A percentile compares a stretch with the other conserved stretches of the same genome.
Conservation (phyloP, 1,284 basidiomycete species). For the Rhodotorula sp. region DNA sequence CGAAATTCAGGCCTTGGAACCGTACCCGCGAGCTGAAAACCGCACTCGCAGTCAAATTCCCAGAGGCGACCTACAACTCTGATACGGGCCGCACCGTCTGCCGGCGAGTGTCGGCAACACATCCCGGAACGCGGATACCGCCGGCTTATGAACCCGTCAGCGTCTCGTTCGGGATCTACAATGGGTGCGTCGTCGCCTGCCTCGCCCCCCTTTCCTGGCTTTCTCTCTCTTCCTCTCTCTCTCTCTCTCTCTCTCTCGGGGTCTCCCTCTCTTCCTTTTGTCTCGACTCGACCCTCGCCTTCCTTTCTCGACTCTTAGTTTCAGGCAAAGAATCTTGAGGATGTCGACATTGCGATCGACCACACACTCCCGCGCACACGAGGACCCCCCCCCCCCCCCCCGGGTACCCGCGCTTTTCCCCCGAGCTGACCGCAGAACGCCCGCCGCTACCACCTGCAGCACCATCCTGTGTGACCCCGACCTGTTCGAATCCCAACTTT, state of each 20-base stretch:
- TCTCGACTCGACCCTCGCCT: too few species aligned
- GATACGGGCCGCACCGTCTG: conserved; percentile 23
- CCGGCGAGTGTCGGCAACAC: conserved; percentile 14
- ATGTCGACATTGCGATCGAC: too few species aligned
- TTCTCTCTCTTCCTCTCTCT: too few species aligned
- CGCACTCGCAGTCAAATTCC: conserved; percentile 21
- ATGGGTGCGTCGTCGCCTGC: conserved; percentile 37
- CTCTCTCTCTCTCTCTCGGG: too few species aligned
- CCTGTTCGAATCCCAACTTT: conserved; percentile 33
- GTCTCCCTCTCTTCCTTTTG: too few species aligned
- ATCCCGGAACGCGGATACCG: conserved; percentile 16
- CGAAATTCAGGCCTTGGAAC: background rate
- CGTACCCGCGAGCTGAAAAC: background rate
- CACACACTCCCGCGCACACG: background rate
- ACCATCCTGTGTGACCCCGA: conserved; percentile 36
- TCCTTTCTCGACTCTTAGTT: too few species aligned
- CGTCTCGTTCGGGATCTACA: conserved; percentile 37
- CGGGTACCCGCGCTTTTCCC: too few species aligned
- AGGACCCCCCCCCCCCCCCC: background rate
- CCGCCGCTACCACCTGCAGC: conserved; percentile 1
- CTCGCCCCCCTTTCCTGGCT: too few species aligned
- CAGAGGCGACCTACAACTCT: conserved; percentile 24
- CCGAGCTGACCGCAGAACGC: too few species aligned
- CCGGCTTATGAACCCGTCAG: conserved; percentile 16
- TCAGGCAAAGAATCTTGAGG: too few species aligned